Evolutionary conservation across 2,329 filamentous ascomycete species (phyloP).

Genomic region (Colletotrichum sp.): DNA sequence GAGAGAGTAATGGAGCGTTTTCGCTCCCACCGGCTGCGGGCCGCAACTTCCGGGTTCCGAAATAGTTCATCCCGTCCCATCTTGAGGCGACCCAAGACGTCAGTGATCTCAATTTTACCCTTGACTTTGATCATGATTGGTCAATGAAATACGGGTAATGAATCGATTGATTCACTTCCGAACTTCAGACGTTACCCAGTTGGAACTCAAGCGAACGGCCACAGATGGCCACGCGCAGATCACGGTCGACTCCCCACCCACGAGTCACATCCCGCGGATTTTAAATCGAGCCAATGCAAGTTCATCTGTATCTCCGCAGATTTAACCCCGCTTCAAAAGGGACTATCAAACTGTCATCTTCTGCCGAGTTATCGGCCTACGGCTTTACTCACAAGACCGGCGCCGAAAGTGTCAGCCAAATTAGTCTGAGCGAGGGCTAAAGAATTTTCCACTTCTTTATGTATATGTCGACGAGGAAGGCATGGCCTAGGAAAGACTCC

Average conservation of each 20-base stretch:
- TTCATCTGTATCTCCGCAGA: not conserved
- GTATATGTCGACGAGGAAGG: not conserved
- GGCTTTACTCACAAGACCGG: not conserved
- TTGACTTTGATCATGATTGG: not conserved
- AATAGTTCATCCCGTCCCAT: not conserved
- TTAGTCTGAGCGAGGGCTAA: not conserved
- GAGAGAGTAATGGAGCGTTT: not conserved
- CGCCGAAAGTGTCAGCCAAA: not conserved
- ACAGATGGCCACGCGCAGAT: not conserved
- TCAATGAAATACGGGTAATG: not conserved
- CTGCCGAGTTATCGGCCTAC: not conserved
- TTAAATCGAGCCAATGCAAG: not conserved
- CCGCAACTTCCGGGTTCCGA: not conserved
- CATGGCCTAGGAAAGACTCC: accelerated
- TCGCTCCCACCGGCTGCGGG: not conserved
- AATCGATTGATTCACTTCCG: not conserved
- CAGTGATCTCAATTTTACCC: not conserved
- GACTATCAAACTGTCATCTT: no score
- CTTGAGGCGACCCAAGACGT: not conserved
- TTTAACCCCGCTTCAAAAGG: not conserved
- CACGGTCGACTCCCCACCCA: not conserved
- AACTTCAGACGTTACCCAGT: not conserved
- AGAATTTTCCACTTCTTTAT: not conserved
- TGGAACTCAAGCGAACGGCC: not conserved
- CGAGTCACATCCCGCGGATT: not conserved